Percentiles rank a stretch among this genome's conserved stretches.
Evolutionary conservation across 2,329 filamentous ascomycete species (phyloP).

Genomic region (Phoma sp.): DNA sequence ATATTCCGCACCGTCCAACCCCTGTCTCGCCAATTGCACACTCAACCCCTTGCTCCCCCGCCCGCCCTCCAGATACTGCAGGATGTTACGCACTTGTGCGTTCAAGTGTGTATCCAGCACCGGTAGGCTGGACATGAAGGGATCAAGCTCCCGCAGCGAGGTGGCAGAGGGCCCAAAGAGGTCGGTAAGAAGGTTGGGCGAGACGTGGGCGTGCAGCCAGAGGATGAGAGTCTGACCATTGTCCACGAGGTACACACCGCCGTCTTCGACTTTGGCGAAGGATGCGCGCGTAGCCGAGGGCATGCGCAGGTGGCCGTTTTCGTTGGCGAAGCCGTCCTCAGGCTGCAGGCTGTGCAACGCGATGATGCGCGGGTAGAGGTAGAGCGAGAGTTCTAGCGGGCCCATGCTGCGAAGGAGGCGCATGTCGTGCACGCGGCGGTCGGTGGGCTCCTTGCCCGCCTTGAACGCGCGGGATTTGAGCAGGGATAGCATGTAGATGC

Average conservation of each 20-base stretch:
- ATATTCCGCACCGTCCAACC: constrained; percentile 92
- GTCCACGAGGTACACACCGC: constrained; percentile 92
- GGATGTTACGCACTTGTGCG: constrained; percentile 89
- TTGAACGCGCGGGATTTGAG: constrained; percentile 94
- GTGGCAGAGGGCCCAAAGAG: constrained; percentile 81
- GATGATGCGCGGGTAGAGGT: constrained; percentile 94
- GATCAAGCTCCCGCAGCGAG: constrained; percentile 76
- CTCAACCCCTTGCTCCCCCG: constrained; percentile 87
- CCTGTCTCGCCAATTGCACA: constrained; percentile 89
- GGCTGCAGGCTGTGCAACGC: constrained; percentile 87
- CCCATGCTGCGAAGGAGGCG: constrained; percentile 90
- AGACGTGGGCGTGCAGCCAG: constrained; percentile 92
- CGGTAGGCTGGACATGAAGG: constrained; percentile 79
- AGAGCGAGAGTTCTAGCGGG: constrained; percentile 81
- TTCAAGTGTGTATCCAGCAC: constrained; percentile 91
- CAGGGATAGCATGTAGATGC: constrained; percentile 92
- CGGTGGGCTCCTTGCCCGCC: constrained; percentile 85
- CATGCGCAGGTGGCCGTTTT: constrained; percentile 85
- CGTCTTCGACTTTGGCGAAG: constrained; percentile 87
- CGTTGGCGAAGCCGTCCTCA: constrained; percentile 91
- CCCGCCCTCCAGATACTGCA: constrained; percentile 81
- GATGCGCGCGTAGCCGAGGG: constrained; percentile 81
- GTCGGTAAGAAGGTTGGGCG: constrained; percentile 87
- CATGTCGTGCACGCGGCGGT: constrained; percentile 89
- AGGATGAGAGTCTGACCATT: constrained; percentile 91